These are phyloP conservation scores for Tympanopsis confertula DNA, from an alignment of 2,329 filamentous ascomycete genomes.

Conservation along the genomic window DNA sequence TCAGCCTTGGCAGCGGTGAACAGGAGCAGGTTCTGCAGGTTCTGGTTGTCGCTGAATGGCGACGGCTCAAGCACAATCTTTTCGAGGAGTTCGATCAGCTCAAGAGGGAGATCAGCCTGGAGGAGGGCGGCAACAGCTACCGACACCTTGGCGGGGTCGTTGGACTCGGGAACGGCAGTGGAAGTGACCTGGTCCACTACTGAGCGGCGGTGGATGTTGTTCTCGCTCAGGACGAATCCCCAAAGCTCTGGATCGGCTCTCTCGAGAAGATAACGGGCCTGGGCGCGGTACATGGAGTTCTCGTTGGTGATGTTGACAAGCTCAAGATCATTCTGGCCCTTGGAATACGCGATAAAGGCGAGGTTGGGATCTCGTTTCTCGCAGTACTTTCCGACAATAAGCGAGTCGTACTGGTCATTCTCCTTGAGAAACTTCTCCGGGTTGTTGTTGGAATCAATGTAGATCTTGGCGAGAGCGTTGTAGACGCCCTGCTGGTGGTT, in stretches of 20 bases:
- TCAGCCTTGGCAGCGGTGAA: constrained; percentile 95
- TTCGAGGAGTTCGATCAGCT: constrained; percentile 93
- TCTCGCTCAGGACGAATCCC: constrained; percentile 86
- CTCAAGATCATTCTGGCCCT: constrained; percentile 94
- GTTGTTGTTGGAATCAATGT: constrained; percentile 97
- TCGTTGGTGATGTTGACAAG: constrained; percentile 97
- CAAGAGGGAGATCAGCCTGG: constrained; percentile 76
- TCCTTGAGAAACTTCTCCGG: constrained; percentile 95
- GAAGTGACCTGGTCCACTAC: constrained; percentile 93
- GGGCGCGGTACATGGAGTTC: constrained; percentile 97
- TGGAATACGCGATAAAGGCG: constrained; percentile 86
- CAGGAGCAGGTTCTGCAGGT: constrained; percentile 89
- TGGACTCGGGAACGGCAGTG: constrained; percentile 85
- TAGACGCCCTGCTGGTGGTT: constrained; percentile 95
- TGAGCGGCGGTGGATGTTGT: constrained; percentile 89
- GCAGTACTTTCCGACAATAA: constrained; percentile 91
- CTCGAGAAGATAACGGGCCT: constrained; percentile 87
- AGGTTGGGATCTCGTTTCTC: constrained; percentile 96
- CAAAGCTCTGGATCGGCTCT: constrained; percentile 83
- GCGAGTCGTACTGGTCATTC: constrained; percentile 90
- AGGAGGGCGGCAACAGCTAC: constrained; percentile 90
- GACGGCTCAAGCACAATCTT: constrained; percentile 99
- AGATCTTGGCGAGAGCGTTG: constrained; percentile 97
- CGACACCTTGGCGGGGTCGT: constrained; percentile 86
- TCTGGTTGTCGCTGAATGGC: constrained; percentile 93